phyloP scores from a whole-genome alignment of 2,329 filamentous ascomycete species.

The Paramyrothecium roridum region DNA sequence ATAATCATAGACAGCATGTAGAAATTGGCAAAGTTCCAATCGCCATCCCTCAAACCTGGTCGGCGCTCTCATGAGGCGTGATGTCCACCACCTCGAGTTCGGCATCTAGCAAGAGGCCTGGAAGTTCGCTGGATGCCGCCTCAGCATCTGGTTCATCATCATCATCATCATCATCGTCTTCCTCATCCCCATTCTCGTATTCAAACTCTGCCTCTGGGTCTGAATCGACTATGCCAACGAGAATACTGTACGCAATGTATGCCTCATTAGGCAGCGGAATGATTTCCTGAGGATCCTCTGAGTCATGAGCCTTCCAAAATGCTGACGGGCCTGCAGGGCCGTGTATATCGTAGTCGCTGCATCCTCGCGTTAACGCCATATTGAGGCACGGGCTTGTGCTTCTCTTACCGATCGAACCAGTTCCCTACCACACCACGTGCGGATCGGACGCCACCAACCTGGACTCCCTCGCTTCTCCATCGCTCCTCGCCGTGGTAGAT shows the following conservation, averaged over 20 bases:
- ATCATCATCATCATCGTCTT: slow-evolving; percentile 9
- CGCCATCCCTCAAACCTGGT: background rate
- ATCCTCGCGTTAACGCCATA: slow-evolving; percentile 3
- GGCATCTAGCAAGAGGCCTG: slow-evolving; percentile 14
- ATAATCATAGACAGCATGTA: slow-evolving; percentile 24
- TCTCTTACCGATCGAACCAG: slow-evolving; percentile 70
- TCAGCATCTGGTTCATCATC: slow-evolving; percentile 9
- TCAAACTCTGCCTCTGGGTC: slow-evolving; percentile 8
- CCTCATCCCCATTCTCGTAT: slow-evolving; percentile 11
- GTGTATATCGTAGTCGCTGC: slow-evolving; percentile 60
- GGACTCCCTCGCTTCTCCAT: slow-evolving; percentile 75
- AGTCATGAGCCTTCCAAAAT: slow-evolving; percentile 71
- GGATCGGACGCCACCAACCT: slow-evolving; percentile 65
- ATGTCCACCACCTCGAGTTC: slow-evolving; percentile 12
- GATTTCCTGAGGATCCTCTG: slow-evolving; percentile 18
- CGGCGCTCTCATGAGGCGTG: background rate
- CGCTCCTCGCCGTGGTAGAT: slow-evolving; percentile 62
- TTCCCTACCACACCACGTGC: slow-evolving; percentile 68
- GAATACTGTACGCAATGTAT: background rate
- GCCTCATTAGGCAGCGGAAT: slow-evolving; percentile 8
- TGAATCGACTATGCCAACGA: background rate
- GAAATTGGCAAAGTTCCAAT: background rate
- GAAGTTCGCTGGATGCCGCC: slow-evolving; percentile 9
- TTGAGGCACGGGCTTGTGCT: background rate
- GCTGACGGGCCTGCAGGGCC: slow-evolving; percentile 73